Percentiles rank a stretch among this genome's conserved stretches.
Conservation (phyloP, 2,329 filamentous ascomycete genomes). For the Colletotrichum sp. region DNA sequence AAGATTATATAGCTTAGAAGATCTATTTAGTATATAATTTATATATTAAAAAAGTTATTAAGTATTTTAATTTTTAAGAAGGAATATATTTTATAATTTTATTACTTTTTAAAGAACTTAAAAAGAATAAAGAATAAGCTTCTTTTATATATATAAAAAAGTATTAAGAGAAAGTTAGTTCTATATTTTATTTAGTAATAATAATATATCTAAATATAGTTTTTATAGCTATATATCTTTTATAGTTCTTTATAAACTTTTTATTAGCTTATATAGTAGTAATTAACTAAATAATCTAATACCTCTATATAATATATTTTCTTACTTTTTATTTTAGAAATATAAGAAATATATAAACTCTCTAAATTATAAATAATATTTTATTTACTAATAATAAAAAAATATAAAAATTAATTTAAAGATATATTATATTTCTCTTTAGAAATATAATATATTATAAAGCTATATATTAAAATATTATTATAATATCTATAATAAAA, state of each 20-base stretch:
- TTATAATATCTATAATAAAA: background rate
- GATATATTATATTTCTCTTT: background rate
- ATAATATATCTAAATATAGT: no score
- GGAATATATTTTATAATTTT: no score
- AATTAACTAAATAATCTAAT: background rate
- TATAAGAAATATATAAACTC: background rate
- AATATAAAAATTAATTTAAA: background rate
- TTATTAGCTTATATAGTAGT: background rate
- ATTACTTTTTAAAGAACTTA: no score
- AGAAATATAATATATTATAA: background rate
- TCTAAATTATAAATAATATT: background rate
- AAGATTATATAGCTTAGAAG: no score
- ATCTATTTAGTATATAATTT: no score
- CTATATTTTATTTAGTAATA: no score
- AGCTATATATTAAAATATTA: background rate
- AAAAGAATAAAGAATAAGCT: no score
- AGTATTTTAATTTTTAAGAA: no score
- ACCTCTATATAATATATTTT: background rate
- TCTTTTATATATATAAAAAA: no score
- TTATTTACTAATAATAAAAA: background rate
- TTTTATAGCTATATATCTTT: background rate
- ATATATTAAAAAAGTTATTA: no score
- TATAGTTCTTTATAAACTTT: conserved; percentile 5
- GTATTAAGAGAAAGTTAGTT: no score
- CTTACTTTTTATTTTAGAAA: background rate